Conservation (phyloP, 2,329 filamentous ascomycete species). For the Chaetomiaceae sp. region DNA sequence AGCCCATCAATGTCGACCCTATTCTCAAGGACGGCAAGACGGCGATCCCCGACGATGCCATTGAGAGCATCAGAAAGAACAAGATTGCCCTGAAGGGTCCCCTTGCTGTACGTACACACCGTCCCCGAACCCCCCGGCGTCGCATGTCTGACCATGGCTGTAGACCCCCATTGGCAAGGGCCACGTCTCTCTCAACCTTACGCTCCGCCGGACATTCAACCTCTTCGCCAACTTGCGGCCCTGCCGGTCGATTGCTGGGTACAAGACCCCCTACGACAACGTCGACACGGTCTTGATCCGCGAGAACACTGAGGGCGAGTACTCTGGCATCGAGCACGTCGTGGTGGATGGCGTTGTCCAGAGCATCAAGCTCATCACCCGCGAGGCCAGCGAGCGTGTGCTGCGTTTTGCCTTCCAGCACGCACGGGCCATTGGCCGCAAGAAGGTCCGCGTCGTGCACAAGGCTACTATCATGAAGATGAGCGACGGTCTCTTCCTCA, state of each 20-base stretch:
- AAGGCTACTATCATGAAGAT: slow-evolving; percentile 99
- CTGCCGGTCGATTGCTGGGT: slow-evolving; percentile 93
- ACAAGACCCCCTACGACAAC: slow-evolving; percentile 96
- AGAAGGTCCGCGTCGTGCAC: slow-evolving; percentile 96
- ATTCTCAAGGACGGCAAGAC: slow-evolving; percentile 93
- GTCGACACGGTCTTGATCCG: slow-evolving; percentile 97
- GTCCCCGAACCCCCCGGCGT: neutral
- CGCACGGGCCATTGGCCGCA: slow-evolving; percentile 86
- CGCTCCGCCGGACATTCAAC: slow-evolving; percentile 98
- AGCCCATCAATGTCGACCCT: slow-evolving; percentile 93
- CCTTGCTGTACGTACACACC: slow-evolving; percentile 66
- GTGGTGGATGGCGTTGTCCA: slow-evolving; percentile 97
- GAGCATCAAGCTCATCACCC: slow-evolving; percentile 99
- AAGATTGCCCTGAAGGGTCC: slow-evolving; percentile 98
- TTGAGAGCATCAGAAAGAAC: slow-evolving; percentile 90
- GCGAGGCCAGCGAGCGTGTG: slow-evolving; percentile 89
- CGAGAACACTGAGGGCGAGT: slow-evolving; percentile 99
- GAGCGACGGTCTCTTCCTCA: slow-evolving; percentile 97
- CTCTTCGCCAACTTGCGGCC: slow-evolving; percentile 99
- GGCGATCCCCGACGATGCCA: slow-evolving; percentile 86
- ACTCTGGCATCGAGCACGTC: slow-evolving; percentile 97
- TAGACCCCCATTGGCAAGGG: slow-evolving; percentile 96
- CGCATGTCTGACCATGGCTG: slow-evolving; percentile 20
- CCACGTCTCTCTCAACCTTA: slow-evolving; percentile 98
- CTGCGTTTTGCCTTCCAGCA: slow-evolving; percentile 98